Conservation (phyloP, 306 rosid species). For the Vigna hirtella region DNA sequence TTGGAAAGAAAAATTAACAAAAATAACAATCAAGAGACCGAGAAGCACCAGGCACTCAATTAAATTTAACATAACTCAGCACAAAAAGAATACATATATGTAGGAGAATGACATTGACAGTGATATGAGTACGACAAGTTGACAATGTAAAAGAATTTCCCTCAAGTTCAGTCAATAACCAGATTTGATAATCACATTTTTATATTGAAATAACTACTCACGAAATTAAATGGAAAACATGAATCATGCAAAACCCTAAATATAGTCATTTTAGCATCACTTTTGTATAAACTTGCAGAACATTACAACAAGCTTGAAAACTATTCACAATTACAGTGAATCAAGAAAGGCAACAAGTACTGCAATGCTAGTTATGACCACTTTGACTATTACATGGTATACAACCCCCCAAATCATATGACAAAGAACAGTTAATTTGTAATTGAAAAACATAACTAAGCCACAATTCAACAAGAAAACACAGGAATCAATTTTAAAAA, state of each 20-base stretch:
- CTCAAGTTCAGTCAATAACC: background rate
- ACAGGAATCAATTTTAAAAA: background rate
- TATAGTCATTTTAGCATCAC: background rate
- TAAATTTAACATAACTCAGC: background rate
- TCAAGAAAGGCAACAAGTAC: background rate
- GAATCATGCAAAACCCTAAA: slow-evolving; percentile 23
- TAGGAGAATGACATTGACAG: background rate
- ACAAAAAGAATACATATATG: background rate
- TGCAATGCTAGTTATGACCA: background rate
- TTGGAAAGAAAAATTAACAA: slow-evolving; percentile 7
- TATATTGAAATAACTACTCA: background rate
- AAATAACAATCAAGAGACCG: background rate
- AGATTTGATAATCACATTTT: slow-evolving; percentile 21
- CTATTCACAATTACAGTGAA: background rate
- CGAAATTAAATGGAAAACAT: background rate
- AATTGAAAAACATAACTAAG: background rate
- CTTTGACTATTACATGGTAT: slow-evolving; percentile 12
- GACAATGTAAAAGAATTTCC: slow-evolving; percentile 12
- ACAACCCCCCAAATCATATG: background rate
- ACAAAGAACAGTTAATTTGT: slow-evolving; percentile 11
- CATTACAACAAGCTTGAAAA: slow-evolving; percentile 4
- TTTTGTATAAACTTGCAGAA: background rate
- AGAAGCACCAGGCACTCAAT: slow-evolving; percentile 37
- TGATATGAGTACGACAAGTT: background rate
- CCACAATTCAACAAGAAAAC: background rate